phyloP scores from a whole-genome alignment of 768 basidiomycete genomes.

The Russula sp. region DNA sequence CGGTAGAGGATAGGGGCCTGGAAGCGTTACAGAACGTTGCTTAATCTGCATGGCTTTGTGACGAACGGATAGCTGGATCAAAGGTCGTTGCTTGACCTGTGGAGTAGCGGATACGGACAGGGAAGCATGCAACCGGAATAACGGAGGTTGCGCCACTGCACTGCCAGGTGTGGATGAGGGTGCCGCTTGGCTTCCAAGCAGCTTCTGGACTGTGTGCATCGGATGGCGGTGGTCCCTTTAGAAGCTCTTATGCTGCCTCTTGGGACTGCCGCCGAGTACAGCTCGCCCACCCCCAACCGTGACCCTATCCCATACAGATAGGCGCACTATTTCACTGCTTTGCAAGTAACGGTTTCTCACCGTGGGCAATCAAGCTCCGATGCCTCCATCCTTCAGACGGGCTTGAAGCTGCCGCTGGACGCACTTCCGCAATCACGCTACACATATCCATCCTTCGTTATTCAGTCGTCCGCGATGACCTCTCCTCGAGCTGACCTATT shows the following conservation, averaged over 20 bases:
- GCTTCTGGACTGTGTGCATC: constrained; percentile 22
- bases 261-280: constrained; percentile 8
- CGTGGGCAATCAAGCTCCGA: constrained; percentile 12
- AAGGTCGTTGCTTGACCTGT: constrained; percentile 11
- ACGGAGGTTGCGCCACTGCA: constrained; percentile 16
- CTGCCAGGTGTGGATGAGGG: constrained; percentile 15
- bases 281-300: constrained; percentile 26
- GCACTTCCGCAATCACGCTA: constrained; percentile 15
- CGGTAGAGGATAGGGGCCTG: constrained; percentile 19
- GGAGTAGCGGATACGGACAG: constrained; percentile 20
- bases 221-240: constrained; percentile 7
- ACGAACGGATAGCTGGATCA: constrained; percentile 14
- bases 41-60: constrained; percentile 27
- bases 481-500: constrained; percentile 21
- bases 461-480: constrained; percentile 21
- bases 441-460: constrained; percentile 9
- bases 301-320: constrained; percentile 24
- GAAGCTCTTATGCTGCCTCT: constrained; percentile 1
- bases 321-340: constrained; percentile 20
- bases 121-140: constrained; percentile 24
- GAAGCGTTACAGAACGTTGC: constrained; percentile 28
- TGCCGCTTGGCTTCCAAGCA: constrained; percentile 9
- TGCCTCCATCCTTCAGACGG: constrained; percentile 6
- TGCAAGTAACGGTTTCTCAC: constrained; percentile 19
- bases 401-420: constrained; percentile 21